Conservation (phyloP, 495 filamentous ascomycete genomes). For the Daldinia loculata region DNA sequence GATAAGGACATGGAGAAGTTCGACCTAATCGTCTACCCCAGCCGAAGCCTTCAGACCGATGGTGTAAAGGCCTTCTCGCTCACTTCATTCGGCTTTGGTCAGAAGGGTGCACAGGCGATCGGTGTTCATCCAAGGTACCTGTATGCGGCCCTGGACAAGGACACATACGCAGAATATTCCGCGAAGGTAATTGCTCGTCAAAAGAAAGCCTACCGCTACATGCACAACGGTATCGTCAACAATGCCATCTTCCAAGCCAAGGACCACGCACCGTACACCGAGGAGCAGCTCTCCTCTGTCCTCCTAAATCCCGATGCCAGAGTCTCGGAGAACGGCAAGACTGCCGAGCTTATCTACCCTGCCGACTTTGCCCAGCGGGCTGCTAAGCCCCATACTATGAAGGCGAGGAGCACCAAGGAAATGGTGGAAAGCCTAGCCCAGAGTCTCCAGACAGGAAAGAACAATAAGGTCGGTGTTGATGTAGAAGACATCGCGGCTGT, state of each 20-base stretch:
- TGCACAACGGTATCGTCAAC: constrained; percentile 96
- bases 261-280: constrained; percentile 85
- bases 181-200: constrained; percentile 89
- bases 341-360: constrained; percentile 76
- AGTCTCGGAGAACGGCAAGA: constrained; percentile 84
- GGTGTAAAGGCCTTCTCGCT: constrained; percentile 98
- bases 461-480: constrained; percentile 90
- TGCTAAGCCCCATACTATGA: constrained; percentile 48
- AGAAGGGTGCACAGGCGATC: constrained; percentile 97
- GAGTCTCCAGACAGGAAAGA: constrained; percentile 67
- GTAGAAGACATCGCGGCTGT: constrained; percentile 85
- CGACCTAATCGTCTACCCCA: constrained; percentile 97
- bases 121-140: constrained; percentile 97
- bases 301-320: constrained; percentile 96
- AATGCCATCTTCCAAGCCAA: constrained; percentile 98
- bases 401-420: constrained; percentile 71
- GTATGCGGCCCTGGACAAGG: constrained; percentile 89
- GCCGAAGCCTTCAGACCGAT: constrained; percentile 93
- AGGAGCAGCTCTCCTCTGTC: constrained; percentile 82
- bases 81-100: constrained; percentile 98
- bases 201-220: constrained; percentile 97
- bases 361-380: constrained; percentile 65
- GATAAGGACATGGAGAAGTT: constrained; percentile 96
- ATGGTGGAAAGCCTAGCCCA: constrained; percentile 82
- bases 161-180: constrained; percentile 83